Evolutionary conservation across 306 rosid genomes (phyloP), one percentile per base, ranked within the genome.

Genomic region (Quillaja saponaria): DNA sequence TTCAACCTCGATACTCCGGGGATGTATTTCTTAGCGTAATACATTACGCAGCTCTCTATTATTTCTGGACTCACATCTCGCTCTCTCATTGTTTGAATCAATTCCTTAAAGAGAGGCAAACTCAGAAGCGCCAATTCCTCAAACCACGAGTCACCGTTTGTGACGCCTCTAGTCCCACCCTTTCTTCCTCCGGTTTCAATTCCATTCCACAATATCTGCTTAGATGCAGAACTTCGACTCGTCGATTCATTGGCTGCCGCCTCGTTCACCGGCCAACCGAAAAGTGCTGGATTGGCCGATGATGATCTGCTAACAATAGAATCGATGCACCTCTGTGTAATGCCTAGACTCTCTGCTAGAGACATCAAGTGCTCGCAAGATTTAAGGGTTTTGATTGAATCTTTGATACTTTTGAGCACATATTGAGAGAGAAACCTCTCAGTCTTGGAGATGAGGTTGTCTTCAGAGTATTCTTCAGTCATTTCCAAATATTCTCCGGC

Each of bases 401-500:
- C 95, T 37, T 62, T 85, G 72, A 89, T 71, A 81, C 85, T 87
- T 31, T 81, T 89, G 58, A 87, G 80, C 38, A 85, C 95, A 4
- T 67, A 52, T 31, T 85, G 90, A 0, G 96, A 87, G 31, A 94
- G 66, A 28, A 78, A 87, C 64, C 82, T 65, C 71, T 85, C 99
- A 1, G 96, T 80, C 58, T 94, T 94, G 33, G 96, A 89, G 13
- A 94, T 74, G 50, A 94, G 95, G 56, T 94, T 94, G 63, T 86
- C 97, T 40, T 83, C 99, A 1, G 91, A 81, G 70, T 77, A 94
- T 13, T 87, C 86, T 44, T 92, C 96, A 1, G 99, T 87, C 99
- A 92, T 92, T 5, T 92, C 95, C 21, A 92, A 78, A 62, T 80
- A 85, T 78, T 92, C 97, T 0, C 95, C 99, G 53, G 99, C 99